Evolutionary conservation across 1,139 yeast genomes (phyloP).

Genomic region (Yarrowia galli): DNA sequence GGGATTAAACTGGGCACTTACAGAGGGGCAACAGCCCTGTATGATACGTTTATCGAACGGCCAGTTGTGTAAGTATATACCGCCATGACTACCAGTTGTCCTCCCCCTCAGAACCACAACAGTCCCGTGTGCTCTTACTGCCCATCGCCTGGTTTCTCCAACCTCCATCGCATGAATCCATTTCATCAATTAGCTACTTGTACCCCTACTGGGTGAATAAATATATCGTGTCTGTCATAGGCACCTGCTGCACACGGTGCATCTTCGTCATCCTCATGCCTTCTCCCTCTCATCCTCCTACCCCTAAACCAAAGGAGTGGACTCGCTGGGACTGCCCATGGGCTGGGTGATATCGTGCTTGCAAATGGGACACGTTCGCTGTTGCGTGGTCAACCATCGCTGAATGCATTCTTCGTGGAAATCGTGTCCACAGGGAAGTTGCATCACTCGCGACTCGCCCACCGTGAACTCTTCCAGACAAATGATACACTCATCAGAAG

Average conservation of each 20-base stretch:
- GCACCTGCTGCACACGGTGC: not conserved
- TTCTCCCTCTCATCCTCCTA: not conserved
- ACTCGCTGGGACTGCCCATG: constrained; percentile 10
- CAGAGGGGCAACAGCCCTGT: too few relatives aligned
- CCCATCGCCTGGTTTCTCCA: too few relatives aligned
- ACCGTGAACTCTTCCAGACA: constrained; percentile 54
- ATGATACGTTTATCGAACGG: too few relatives aligned
- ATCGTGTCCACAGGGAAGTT: constrained; percentile 56
- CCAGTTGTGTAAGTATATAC: too few relatives aligned
- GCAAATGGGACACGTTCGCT: constrained; percentile 53
- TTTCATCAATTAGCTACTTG: constrained; percentile 22
- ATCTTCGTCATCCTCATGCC: not conserved
- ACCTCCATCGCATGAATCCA: too few relatives aligned
- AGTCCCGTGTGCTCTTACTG: too few relatives aligned
- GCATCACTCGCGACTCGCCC: constrained; percentile 51
- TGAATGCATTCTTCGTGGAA: constrained; percentile 55
- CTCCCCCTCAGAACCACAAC: too few relatives aligned
- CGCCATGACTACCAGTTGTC: too few relatives aligned
- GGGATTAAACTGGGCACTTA: too few relatives aligned
- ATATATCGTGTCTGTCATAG: constrained; percentile 17
- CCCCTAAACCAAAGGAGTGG: constrained; percentile 27
- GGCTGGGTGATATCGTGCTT: constrained; percentile 47
- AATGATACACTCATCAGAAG: constrained; percentile 54
- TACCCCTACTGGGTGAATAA: constrained; percentile 18
- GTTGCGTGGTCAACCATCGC: constrained; percentile 52